These are phyloP conservation scores for Ilex paraguariensis DNA, from an alignment of 305 asterid genomes.

Conservation along the genomic window DNA sequence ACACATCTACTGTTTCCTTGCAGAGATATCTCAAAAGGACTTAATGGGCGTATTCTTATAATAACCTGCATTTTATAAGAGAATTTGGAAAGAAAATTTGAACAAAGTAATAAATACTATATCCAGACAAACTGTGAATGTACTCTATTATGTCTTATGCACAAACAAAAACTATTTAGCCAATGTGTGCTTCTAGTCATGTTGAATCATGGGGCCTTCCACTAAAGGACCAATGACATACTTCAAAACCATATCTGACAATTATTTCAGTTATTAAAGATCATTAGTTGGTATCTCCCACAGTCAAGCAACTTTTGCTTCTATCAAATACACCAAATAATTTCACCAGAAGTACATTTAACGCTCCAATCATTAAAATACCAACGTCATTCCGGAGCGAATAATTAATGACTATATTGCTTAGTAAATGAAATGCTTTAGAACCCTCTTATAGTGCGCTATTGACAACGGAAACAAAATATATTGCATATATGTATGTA, in stretches of 20 bases:
- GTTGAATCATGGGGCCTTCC: background rate
- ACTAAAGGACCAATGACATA: background rate
- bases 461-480: too few species aligned
- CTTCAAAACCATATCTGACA: background rate
- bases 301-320: background rate
- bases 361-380: too few species aligned
- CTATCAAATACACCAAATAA: background rate
- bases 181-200: background rate
- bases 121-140: background rate
- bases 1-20: slow-evolving; percentile 75
- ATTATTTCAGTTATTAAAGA: background rate
- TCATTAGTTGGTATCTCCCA: background rate
- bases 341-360: background rate
- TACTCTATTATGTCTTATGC: background rate
- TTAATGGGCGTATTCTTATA: slow-evolving; percentile 82
- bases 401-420: too few species aligned
- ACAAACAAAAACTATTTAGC: background rate
- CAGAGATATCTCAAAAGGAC: slow-evolving; percentile 59
- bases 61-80: slow-evolving; percentile 49
- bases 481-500: too few species aligned
- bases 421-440: too few species aligned
- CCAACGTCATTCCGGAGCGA: too few species aligned
- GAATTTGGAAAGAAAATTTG: slow-evolving; percentile 12
- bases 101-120: background rate
- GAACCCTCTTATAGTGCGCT: too few species aligned